Evolutionary conservation across 192 early-diverging fungal species (phyloP), one percentile per base, ranked within the genome.

Genomic region (Podila minutissima): DNA sequence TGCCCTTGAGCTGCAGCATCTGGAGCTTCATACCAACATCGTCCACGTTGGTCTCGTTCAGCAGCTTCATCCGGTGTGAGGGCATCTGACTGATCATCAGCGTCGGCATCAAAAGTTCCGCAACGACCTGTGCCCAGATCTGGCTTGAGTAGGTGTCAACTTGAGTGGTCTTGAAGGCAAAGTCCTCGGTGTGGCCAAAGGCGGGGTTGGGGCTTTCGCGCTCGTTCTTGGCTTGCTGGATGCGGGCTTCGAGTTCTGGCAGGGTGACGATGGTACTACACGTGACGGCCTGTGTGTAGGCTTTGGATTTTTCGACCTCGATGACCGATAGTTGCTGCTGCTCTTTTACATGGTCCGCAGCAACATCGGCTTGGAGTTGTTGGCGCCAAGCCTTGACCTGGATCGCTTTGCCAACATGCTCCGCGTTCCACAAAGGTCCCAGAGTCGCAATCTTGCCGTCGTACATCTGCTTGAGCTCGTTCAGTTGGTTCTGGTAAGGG

Each of bases 61-160:
- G 19, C 15, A 33, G 24, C 24, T 22, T 35, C 17, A 38, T 11
- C 8, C 10, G 15, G 5, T 48, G 15, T 29, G 15, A 9, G 5
- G 64, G 48, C 20, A 65, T 46, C 22, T 46, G 38, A 29, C 7
- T 12, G 46, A 50, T 61, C 67, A 81, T 73, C 57, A 69, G 1
- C 0, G 13, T 28, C 11, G 77, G 71, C 67, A 81, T 64, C 41
- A 81, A n/a, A 24, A 81, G 28, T 62, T 81, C 77, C 0, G 71
- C 64, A 0, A 81, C 77, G 13, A 81, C 29, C n/a, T 59, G 66
- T 3, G 77, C 66, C 77, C 77, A 81, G 20, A 46, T 20, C 29
- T 55, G 32, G 10, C 31, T 35, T 11, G 5, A 19, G 12, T 20
- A 24, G 12, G 66, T 67, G 0, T 57, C 5, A 12, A 79, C 29